A percentile compares a stretch with the other conserved stretches of the same genome.
These are phyloP conservation scores for Aspergillus diversus DNA, from an alignment of 495 filamentous ascomycete genomes.

Conservation along the genomic window DNA sequence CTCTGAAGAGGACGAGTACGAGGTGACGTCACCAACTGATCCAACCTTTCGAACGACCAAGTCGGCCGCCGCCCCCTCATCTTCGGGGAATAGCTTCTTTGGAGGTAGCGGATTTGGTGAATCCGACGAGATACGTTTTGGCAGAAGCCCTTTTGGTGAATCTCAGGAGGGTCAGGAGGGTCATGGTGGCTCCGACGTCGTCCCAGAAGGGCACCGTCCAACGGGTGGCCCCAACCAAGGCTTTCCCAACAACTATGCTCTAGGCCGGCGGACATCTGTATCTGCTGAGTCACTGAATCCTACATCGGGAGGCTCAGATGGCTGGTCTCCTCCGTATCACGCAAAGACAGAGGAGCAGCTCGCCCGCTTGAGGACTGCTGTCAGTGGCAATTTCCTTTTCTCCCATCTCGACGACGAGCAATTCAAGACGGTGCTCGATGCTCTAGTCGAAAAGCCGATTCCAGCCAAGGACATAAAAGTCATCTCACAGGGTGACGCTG, in stretches of 20 bases:
- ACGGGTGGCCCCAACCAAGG: conserved; percentile 55
- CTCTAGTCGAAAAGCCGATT: conserved; percentile 91
- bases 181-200: conserved; percentile 31
- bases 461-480: conserved; percentile 95
- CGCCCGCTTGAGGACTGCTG: conserved; percentile 74
- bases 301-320: conserved; percentile 76
- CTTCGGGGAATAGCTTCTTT: conserved; percentile 33
- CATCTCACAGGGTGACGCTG: conserved; percentile 92
- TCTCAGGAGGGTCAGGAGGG: conserved; percentile 31
- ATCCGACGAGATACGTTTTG: conserved; percentile 34
- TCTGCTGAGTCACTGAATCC: conserved; percentile 96
- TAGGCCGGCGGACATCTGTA: conserved; percentile 91
- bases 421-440: conserved; percentile 81
- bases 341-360: conserved; percentile 83
- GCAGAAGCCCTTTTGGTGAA: conserved; percentile 42
- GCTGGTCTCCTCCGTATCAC: conserved; percentile 87
- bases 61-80: conserved; percentile 27
- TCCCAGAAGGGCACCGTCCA: conserved; percentile 38
- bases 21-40: conserved; percentile 66
- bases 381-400: conserved; percentile 91
- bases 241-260: conserved; percentile 91
- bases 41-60: conserved; percentile 52
- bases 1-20: conserved; percentile 64
- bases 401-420: conserved; percentile 93
- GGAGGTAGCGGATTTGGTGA: conserved; percentile 37